phyloP scores from a whole-genome alignment of 2,329 filamentous ascomycete species.

The Gyromitra esculenta region DNA sequence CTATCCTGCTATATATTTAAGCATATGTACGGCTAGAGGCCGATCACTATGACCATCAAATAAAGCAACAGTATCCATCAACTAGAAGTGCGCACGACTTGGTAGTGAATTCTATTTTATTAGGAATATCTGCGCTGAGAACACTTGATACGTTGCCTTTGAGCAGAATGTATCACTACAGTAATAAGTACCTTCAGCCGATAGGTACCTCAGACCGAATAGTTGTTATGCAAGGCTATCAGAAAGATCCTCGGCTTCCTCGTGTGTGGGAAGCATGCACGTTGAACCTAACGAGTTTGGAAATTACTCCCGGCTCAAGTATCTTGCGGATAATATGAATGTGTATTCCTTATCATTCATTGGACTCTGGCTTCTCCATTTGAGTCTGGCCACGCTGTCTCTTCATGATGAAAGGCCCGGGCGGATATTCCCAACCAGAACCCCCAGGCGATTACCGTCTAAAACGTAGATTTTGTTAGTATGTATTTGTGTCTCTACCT shows the following conservation, averaged over 20 bases:
- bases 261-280: neutral
- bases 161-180: neutral
- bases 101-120: neutral
- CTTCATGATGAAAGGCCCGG: neutral
- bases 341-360: neutral
- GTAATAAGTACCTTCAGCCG: neutral
- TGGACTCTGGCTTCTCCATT: neutral
- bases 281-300: neutral
- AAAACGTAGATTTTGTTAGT: neutral
- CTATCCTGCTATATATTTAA: conserved; percentile 8
- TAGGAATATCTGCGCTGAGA: neutral
- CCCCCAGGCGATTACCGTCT: neutral
- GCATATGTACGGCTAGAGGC: neutral
- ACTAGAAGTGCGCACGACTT: neutral
- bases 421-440: neutral
- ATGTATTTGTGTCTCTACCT: too few species aligned
- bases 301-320: neutral
- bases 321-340: neutral
- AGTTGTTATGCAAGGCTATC: neutral
- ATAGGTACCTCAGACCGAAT: neutral
- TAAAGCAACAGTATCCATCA: conserved; percentile 6
- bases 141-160: neutral
- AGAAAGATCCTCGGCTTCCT: neutral
- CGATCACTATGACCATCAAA: conserved; percentile 8
- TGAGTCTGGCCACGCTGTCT: neutral